phyloP scores from a whole-genome alignment of 306 rosid genomes.

The Echinosophora koreensis region DNA sequence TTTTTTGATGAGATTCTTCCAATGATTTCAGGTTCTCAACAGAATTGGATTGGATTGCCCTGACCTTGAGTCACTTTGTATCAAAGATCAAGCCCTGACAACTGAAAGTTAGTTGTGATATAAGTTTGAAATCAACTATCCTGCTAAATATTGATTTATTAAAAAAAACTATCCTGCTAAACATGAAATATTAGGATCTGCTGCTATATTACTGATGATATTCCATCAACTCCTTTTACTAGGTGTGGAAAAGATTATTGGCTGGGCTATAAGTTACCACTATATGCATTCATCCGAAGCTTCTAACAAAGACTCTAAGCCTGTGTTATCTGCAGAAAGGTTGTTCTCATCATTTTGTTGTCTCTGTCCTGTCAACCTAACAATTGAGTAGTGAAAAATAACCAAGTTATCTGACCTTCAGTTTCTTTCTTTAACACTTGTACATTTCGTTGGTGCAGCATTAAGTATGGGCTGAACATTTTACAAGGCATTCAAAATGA shows the following conservation, averaged over 20 bases:
- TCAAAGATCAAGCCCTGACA: conserved; percentile 83
- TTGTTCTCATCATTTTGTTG: conserved; percentile 43
- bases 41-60: conserved; percentile 82
- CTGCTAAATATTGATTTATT: not conserved
- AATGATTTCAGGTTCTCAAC: conserved; percentile 77
- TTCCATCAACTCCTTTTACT: conserved; percentile 9
- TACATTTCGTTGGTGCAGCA: conserved; percentile 61
- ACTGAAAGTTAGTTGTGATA: conserved; percentile 66
- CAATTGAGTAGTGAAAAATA: conserved; percentile 3
- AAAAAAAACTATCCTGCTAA: not conserved
- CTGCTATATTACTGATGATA: conserved; percentile 29
- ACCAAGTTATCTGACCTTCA: not conserved
- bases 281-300: conserved; percentile 75
- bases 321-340: conserved; percentile 83
- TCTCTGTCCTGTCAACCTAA: conserved; percentile 20
- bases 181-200: conserved; percentile 1
- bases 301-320: conserved; percentile 72
- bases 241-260: conserved; percentile 92
- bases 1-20: conserved; percentile 35
- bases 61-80: conserved; percentile 73
- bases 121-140: not conserved
- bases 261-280: conserved; percentile 94
- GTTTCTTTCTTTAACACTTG: conserved; percentile 40
- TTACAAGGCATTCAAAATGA: conserved; percentile 81
- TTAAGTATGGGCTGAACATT: conserved; percentile 75